phyloP scores from a whole-genome alignment of 83 land plant genomes.

The Thuja plicata region DNA sequence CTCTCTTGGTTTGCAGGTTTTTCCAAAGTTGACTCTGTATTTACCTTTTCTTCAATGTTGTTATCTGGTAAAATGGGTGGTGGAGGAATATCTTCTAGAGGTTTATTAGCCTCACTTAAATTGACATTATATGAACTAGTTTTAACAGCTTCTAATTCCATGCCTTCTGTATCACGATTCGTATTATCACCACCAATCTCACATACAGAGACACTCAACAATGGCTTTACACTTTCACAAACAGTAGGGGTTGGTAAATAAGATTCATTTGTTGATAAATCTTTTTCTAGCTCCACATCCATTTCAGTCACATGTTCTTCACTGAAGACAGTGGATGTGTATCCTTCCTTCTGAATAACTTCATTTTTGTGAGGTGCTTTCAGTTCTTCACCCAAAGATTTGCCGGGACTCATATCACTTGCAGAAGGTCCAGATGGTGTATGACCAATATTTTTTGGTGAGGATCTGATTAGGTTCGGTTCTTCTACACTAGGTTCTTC shows the following conservation, averaged over 20 bases:
- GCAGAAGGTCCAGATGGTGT: neutral
- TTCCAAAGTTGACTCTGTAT: neutral
- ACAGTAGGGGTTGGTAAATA: neutral
- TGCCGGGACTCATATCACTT: neutral
- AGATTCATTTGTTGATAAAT: neutral
- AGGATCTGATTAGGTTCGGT: neutral
- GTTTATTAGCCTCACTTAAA: neutral
- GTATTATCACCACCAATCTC: neutral
- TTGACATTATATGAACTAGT: neutral
- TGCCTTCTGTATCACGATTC: neutral
- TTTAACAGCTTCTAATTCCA: neutral
- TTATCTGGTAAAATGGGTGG: neutral
- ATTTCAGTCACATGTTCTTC: neutral
- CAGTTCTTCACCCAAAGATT: neutral
- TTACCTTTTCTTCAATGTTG: neutral
- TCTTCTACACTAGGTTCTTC: constrained; percentile 6
- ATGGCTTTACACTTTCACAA: neutral
- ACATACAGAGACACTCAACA: neutral
- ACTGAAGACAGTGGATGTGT: neutral
- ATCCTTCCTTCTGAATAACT: neutral
- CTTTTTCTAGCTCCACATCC: neutral
- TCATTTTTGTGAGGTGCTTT: neutral
- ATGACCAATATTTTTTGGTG: neutral
- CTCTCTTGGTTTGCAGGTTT: neutral
- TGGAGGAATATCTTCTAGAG: neutral